A percentile compares a stretch with the other conserved stretches of the same genome.
phyloP scores from a whole-genome alignment of 1,284 basidiomycete species.

The Pisolithus thermaeus region DNA sequence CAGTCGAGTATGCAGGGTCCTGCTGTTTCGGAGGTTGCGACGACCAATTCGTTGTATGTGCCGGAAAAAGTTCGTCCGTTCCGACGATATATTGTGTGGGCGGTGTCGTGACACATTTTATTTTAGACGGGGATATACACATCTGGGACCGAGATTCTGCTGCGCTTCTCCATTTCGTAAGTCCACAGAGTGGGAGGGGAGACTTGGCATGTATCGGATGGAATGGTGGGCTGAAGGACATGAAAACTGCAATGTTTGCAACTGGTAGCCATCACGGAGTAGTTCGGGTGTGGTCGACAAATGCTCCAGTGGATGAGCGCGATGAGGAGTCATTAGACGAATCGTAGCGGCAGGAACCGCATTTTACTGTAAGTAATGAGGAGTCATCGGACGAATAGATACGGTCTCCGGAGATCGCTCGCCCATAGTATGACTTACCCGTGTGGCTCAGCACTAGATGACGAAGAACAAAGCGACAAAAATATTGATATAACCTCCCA shows the following conservation, averaged over 20 bases:
- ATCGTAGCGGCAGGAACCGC: no score
- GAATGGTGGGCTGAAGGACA: conserved; percentile 55
- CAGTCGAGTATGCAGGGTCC: conserved; percentile 68
- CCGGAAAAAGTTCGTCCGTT: conserved; percentile 53
- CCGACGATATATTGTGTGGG: conserved; percentile 1
- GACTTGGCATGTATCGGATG: conserved; percentile 68
- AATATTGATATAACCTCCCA: no score
- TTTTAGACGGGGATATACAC: conserved; percentile 66
- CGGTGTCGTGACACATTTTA: conserved; percentile 4
- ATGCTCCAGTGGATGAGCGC: neutral
- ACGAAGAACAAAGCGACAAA: no score
- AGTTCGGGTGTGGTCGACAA: conserved; percentile 55
- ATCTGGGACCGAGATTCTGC: conserved; percentile 78
- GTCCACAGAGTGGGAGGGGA: conserved; percentile 38
- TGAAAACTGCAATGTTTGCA: conserved; percentile 73
- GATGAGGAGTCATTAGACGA: no score
- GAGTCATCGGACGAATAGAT: no score
- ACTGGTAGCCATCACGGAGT: conserved; percentile 65
- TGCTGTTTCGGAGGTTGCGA: conserved; percentile 76
- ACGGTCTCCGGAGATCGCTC: no score
- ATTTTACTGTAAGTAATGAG: no score
- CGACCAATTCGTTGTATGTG: conserved; percentile 70
- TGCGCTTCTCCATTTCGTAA: conserved; percentile 53
- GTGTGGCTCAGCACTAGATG: no score
- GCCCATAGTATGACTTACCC: no score